phyloP scores from a whole-genome alignment of 768 basidiomycete genomes.

The Piloderma croceum region DNA sequence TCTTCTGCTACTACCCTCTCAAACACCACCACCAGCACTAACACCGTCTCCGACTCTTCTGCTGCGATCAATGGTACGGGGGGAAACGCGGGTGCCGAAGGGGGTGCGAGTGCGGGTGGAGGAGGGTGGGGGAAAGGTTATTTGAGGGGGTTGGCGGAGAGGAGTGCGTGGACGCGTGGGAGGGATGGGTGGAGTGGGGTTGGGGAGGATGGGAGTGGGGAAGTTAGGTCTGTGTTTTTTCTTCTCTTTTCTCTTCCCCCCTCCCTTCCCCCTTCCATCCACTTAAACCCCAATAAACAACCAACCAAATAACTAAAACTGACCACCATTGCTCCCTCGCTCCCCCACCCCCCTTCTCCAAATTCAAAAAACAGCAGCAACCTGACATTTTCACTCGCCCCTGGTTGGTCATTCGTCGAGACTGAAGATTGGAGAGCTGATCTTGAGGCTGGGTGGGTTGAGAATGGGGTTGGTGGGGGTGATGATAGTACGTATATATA shows the following conservation, averaged over 20 bases:
- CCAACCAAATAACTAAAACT: too few species aligned
- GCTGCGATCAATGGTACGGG: slow-evolving; percentile 6
- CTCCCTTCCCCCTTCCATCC: too few species aligned
- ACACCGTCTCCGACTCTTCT: neutral
- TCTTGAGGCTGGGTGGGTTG: slow-evolving; percentile 47
- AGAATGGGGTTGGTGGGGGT: slow-evolving; percentile 14
- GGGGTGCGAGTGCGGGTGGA: slow-evolving; percentile 29
- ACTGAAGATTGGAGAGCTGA: slow-evolving; percentile 78
- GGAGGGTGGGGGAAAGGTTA: slow-evolving; percentile 33
- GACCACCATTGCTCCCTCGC: too few species aligned
- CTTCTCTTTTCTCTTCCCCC: neutral
- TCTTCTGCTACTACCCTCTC: slow-evolving; percentile 1
- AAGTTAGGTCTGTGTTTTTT: slow-evolving; percentile 53
- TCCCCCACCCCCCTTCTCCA: too few species aligned
- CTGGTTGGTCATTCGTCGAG: slow-evolving; percentile 69
- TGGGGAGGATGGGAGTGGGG: slow-evolving; percentile 36
- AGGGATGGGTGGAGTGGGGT: slow-evolving; percentile 67
- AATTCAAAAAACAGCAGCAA: slow-evolving; percentile 58
- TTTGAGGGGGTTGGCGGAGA: slow-evolving; percentile 39
- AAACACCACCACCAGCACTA: neutral
- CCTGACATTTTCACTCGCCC: slow-evolving; percentile 71
- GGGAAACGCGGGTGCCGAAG: slow-evolving; percentile 11
- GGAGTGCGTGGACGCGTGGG: slow-evolving; percentile 65
- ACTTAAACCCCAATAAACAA: too few species aligned
- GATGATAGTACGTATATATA: slow-evolving; percentile 20